These are phyloP conservation scores for Petunia axillaris DNA, from an alignment of 257 asterid species.

Conservation along the genomic window DNA sequence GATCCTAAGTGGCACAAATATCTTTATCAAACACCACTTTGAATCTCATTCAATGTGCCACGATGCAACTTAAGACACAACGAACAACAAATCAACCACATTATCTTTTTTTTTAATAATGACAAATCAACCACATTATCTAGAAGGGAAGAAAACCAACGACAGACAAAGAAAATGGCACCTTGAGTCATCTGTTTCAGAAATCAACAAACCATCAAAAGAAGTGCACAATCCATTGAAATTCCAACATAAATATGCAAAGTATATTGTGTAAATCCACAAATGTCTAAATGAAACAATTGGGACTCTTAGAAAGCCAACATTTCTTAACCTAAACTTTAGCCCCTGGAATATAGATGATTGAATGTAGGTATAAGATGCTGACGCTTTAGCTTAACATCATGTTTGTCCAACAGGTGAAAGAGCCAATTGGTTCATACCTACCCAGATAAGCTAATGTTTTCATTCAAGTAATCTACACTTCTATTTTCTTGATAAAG, in stretches of 20 bases:
- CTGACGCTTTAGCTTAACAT: not conserved
- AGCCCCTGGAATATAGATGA: not conserved
- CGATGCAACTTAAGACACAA: not conserved
- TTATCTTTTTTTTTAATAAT: too few species aligned
- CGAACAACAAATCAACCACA: not conserved
- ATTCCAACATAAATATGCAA: not conserved
- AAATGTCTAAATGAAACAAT: not conserved
- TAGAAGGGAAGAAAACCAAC: not conserved
- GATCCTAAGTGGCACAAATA: not conserved
- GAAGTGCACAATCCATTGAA: not conserved
- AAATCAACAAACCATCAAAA: not conserved
- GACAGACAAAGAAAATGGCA: not conserved
- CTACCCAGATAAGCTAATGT: not conserved
- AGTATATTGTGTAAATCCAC: not conserved
- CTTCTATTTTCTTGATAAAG: too few species aligned
- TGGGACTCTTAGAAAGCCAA: not conserved
- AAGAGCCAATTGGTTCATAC: conserved; percentile 2
- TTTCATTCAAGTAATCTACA: not conserved
- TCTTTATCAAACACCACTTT: not conserved
- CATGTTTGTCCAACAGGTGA: not conserved
- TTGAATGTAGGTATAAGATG: not conserved
- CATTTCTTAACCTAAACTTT: not conserved
- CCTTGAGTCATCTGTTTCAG: not conserved
- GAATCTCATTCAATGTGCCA: conserved; percentile 3
- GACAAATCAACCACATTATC: too few species aligned